Evolutionary conservation across 805 yeast species (phyloP).

Genomic region (Candida ficus): DNA sequence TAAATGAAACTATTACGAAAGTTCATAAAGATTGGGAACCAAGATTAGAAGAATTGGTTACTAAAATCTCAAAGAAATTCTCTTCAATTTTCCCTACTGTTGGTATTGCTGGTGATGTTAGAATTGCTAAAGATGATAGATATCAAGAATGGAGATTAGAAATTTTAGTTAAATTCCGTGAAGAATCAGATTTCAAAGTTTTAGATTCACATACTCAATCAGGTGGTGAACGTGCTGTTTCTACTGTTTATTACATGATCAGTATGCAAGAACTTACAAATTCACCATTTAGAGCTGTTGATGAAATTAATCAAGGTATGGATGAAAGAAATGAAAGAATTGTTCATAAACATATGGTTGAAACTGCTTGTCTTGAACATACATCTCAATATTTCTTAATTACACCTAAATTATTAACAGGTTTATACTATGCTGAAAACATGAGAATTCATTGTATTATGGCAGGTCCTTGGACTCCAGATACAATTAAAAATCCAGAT

Average conservation of each 20-base stretch:
- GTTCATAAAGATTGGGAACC: conserved; percentile 56
- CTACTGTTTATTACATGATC: conserved; percentile 86
- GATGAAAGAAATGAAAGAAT: conserved; percentile 86
- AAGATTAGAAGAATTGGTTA: conserved; percentile 47
- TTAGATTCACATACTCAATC: conserved; percentile 88
- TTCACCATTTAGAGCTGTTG: conserved; percentile 93
- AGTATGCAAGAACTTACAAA: conserved; percentile 83
- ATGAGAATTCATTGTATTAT: conserved; percentile 86
- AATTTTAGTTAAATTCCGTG: conserved; percentile 82
- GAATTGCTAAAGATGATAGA: conserved; percentile 44
- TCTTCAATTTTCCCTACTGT: conserved; percentile 61
- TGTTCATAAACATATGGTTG: conserved; percentile 82
- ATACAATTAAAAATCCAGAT: conserved; percentile 28
- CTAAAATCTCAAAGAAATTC: conserved; percentile 58
- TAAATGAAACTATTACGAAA: conserved; percentile 33
- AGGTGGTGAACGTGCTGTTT: conserved; percentile 96
- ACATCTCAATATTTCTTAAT: conserved; percentile 84
- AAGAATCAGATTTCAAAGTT: conserved; percentile 59
- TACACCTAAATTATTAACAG: conserved; percentile 85
- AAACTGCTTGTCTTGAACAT: conserved; percentile 68
- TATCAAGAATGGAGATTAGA: conserved; percentile 79
- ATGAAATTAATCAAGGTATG: conserved; percentile 99
- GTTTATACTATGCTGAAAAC: conserved; percentile 66
- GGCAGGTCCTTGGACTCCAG: conserved; percentile 47
- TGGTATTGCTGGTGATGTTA: conserved; percentile 84